Evolutionary conservation across 148 eudicot species (phyloP), one percentile per base, ranked within the genome.

Genomic region (Beta vulgaris): DNA sequence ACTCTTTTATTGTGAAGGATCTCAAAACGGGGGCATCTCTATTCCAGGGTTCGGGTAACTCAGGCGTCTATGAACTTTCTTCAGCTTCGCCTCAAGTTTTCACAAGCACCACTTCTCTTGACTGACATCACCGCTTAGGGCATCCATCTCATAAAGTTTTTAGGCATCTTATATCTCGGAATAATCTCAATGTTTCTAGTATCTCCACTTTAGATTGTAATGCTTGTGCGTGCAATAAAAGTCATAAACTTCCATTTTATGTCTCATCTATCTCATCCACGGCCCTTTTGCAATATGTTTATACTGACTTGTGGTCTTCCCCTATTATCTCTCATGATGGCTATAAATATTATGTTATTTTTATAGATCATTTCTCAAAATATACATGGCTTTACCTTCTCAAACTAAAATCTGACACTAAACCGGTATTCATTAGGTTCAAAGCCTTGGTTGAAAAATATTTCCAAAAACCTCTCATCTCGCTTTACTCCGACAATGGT

Each of bases 331-430:
- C 39, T 53, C 7, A 10, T 36, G 32, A 72, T 2, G 61, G 63
- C n/a, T n/a, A n/a, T n/a, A n/a, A n/a, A n/a, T n/a, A 72, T 19
- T 72, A 72, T 54, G 19, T 49, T 2, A 13, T 72, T 3, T 72
- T 72, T 53, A 42, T 72, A 34, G 74, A 72, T 51, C 61, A 72
- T 31, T 35, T 28, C 26, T 51, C 75, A 21, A 54, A 39, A 13
- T 57, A 54, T 25, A 72, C 25, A 3, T 72, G 75, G 65, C 28
- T 72, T 32, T 72, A 34, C 12, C 75, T 65, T 14, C 11, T 55
- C 18, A 72, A 72, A 53, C 49, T 23, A 2, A 71, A 71, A 53
- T 51, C 62, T 1, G 43, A 71, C 13, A 54, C 40, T 0, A 11
- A 14, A 2, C 1, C 1, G 7, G n/a, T 36, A 9, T 71, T 71